Evolutionary conservation across 2,329 filamentous ascomycete genomes (phyloP), one percentile per base, ranked within the genome.

Genomic region (Calonectria hawksworthii): DNA sequence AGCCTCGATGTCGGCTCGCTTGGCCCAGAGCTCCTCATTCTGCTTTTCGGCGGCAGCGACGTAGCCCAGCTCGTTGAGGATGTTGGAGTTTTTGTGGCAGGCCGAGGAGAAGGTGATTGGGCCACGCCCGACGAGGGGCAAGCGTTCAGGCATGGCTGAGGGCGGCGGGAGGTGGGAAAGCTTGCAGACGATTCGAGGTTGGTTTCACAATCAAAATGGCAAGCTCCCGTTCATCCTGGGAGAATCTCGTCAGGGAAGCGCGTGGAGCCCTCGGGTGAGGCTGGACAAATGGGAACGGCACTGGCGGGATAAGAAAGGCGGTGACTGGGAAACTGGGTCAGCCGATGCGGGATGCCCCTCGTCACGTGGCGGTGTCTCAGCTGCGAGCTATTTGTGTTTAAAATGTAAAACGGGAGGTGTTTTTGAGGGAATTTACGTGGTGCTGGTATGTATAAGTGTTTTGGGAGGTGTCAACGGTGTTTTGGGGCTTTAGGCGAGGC

Each of bases 51-150:
- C 47, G 18, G 65, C 65, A 26, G 56, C 56, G 34, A 63, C 34
- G 8, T 63, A 63, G 56, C 34, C 34, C 23, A 63, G 36, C 56
- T 63, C 56, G 56, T 41, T 63, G 56, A 63, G 34, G 56, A 63
- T 26, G 36, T 63, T 63, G 34, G 56, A 63, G 56, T 63, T 63
- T 63, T 63, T 63, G 56, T 63, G 56, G 56, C 56, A 63, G 34
- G 56, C 56, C n/a, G 56, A 63, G 14, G 36, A 38, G 26, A 63
- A 63, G 56, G 56, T 63, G 56, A 63, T 63, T 63, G 56, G 56
- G 56, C 56, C 56, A 63, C 56, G 56, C 56, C 56, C 56, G 56
- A 63, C 56, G 56, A 63, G 56, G 56, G 56, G 56, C 56, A 63
- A 38, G 56, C 56, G 23, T 63, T 63, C 56, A 41, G 56, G 56